phyloP scores from a whole-genome alignment of 169 alveolate species.

The Miamiensis avidus region DNA sequence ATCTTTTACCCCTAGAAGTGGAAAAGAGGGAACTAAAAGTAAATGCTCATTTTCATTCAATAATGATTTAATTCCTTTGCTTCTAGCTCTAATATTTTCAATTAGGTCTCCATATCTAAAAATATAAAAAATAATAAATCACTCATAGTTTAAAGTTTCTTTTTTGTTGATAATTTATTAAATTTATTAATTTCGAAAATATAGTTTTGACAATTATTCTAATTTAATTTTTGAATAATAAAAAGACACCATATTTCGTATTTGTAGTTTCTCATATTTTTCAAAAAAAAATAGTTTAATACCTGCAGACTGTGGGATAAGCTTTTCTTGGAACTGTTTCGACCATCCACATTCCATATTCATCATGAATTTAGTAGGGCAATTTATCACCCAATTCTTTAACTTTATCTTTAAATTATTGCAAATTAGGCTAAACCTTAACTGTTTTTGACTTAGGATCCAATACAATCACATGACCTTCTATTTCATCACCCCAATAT shows the following conservation, averaged over 20 bases:
- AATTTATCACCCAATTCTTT: slow-evolving; percentile 14
- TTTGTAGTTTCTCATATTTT: too few species aligned
- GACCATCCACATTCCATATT: slow-evolving; percentile 63
- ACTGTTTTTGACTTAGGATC: slow-evolving; percentile 28
- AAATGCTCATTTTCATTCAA: slow-evolving; percentile 2
- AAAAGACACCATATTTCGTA: too few species aligned
- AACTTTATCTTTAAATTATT: slow-evolving; percentile 10
- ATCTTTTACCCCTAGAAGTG: slow-evolving; percentile 51
- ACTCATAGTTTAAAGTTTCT: background rate
- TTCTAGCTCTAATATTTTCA: slow-evolving; percentile 33
- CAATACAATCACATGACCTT: slow-evolving; percentile 44
- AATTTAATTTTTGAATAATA: slow-evolving; percentile 15
- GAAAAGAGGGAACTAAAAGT: slow-evolving; percentile 34
- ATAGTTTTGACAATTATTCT: background rate
- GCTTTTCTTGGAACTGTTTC: slow-evolving; percentile 58
- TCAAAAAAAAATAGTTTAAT: too few species aligned
- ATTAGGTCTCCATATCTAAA: slow-evolving; percentile 7
- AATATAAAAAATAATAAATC: slow-evolving; percentile 5
- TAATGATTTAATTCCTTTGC: slow-evolving; percentile 5
- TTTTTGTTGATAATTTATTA: slow-evolving; percentile 13
- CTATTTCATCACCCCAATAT: slow-evolving; percentile 78
- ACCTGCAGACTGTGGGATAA: slow-evolving; percentile 31
- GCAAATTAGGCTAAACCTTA: slow-evolving; percentile 29
- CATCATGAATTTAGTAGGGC: slow-evolving; percentile 37
- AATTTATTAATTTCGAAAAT: slow-evolving; percentile 16